Evolutionary conservation across 257 asterid species (phyloP).

Genomic region (Solanum okadae): DNA sequence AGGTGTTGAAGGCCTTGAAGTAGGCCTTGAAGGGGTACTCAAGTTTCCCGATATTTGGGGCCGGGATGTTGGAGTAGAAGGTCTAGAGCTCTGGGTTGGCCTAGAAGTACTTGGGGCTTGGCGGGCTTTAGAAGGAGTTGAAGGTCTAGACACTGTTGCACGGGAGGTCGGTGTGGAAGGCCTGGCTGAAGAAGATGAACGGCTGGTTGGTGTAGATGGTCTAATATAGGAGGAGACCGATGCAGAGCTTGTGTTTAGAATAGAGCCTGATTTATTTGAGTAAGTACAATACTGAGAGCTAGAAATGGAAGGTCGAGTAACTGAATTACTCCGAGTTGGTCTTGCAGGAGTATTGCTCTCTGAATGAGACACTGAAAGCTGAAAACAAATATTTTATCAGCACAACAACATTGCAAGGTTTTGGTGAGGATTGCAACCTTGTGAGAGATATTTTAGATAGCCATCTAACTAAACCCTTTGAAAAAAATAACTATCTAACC

Average conservation of each 20-base stretch:
- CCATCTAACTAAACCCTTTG: background rate
- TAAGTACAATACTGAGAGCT: constrained; percentile 55
- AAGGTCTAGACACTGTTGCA: constrained; percentile 60
- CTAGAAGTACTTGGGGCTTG: constrained; percentile 48
- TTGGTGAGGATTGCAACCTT: background rate
- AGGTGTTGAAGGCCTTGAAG: constrained; percentile 95
- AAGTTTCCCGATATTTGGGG: constrained; percentile 50
- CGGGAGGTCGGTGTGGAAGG: constrained; percentile 80
- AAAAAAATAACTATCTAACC: background rate
- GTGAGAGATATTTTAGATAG: background rate
- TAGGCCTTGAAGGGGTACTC: constrained; percentile 46
- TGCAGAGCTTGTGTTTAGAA: constrained; percentile 91
- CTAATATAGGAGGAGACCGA: constrained; percentile 94
- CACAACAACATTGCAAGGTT: background rate
- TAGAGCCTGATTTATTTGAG: constrained; percentile 56
- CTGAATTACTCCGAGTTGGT: constrained; percentile 74
- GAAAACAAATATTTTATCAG: constrained; percentile 18
- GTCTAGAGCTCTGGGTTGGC: constrained; percentile 74
- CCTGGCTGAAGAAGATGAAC: constrained; percentile 69
- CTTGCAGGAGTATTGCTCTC: constrained; percentile 61
- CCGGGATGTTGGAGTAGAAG: constrained; percentile 96
- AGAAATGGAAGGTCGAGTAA: constrained; percentile 75
- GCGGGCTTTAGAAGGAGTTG: constrained; percentile 78
- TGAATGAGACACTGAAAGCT: constrained; percentile 87
- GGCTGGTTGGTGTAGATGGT: constrained; percentile 80